Percentiles rank a stretch among this genome's conserved stretches.
These are phyloP conservation scores for Neurospora discreta DNA, from an alignment of 495 filamentous ascomycete genomes.

Conservation along the genomic window DNA sequence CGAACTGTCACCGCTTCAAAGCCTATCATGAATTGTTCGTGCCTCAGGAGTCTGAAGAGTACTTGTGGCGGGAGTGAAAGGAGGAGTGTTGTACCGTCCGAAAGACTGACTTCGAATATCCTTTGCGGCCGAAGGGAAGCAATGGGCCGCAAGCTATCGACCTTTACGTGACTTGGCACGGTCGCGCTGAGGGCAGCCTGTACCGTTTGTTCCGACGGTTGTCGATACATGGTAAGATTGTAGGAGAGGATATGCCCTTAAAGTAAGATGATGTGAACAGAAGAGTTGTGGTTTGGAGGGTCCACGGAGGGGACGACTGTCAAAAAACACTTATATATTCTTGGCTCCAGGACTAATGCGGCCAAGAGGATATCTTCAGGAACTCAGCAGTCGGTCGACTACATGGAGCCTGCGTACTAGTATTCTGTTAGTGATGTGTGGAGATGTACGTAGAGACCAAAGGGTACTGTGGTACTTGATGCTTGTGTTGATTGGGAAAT, in stretches of 20 bases:
- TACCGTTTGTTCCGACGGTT: constrained; percentile 21
- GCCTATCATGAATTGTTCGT: constrained; percentile 23
- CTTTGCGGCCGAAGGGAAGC: constrained; percentile 22
- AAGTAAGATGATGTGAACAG: not conserved
- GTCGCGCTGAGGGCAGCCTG: constrained; percentile 21
- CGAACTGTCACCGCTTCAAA: constrained; percentile 23
- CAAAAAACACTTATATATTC: not conserved
- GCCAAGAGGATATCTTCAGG: not conserved
- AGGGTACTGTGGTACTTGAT: not conserved
- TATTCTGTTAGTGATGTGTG: not conserved
- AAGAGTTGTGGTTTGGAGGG: not conserved
- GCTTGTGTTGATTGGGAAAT: not conserved
- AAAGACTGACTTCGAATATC: constrained; percentile 23
- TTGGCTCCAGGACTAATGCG: not conserved
- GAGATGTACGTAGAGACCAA: not conserved
- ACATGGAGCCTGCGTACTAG: not conserved
- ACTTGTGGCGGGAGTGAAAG: constrained; percentile 26
- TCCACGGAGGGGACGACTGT: not conserved
- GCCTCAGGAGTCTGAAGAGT: constrained; percentile 27
- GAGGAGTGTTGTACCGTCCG: constrained; percentile 20
- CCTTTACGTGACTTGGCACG: constrained; percentile 15
- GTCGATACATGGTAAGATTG: constrained; percentile 23
- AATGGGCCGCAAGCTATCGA: constrained; percentile 18
- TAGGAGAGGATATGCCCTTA: not conserved
- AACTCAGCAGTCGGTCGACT: not conserved